Conservation (phyloP, 257 asterid species). For the Rhazya stricta region DNA sequence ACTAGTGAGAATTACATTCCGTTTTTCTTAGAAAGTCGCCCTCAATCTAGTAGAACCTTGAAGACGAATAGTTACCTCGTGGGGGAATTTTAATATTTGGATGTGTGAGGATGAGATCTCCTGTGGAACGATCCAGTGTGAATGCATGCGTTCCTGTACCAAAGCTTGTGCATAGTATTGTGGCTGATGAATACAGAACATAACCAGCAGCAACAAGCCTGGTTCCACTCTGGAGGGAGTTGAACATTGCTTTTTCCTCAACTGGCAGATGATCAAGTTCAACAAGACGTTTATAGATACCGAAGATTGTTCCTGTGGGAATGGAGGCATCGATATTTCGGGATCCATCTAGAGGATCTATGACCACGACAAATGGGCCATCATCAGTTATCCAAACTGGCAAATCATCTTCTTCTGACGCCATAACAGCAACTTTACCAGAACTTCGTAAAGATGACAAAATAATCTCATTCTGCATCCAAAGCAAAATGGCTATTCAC, state of each 20-base stretch:
- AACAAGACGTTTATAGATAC: conserved; percentile 62
- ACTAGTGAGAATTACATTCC: background rate
- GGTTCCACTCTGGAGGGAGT: conserved; percentile 81
- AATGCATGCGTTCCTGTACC: conserved; percentile 85
- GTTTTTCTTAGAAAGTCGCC: background rate
- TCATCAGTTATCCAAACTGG: conserved; percentile 84
- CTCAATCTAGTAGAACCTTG: background rate
- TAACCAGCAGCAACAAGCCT: conserved; percentile 82
- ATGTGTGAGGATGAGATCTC: conserved; percentile 83
- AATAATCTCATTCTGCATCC: conserved; percentile 76
- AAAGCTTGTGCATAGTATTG: conserved; percentile 69
- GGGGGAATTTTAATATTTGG: conserved; percentile 62
- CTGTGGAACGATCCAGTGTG: conserved; percentile 74
- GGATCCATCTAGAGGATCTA: conserved; percentile 90
- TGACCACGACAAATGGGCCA: conserved; percentile 81
- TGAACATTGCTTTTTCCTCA: conserved; percentile 67
- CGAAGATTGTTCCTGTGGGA: conserved; percentile 95
- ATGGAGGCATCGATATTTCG: conserved; percentile 91
- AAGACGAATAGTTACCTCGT: conserved; percentile 46
- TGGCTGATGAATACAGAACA: conserved; percentile 89
- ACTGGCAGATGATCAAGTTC: conserved; percentile 73
- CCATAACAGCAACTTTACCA: conserved; percentile 92
- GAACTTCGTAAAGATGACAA: conserved; percentile 63
- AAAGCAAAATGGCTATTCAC: conserved; percentile 13
- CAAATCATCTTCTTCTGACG: conserved; percentile 89